Base-by-base conservation (phyloP, 352 stramenopile genomes). In the Globisporangium barbulae region DNA sequence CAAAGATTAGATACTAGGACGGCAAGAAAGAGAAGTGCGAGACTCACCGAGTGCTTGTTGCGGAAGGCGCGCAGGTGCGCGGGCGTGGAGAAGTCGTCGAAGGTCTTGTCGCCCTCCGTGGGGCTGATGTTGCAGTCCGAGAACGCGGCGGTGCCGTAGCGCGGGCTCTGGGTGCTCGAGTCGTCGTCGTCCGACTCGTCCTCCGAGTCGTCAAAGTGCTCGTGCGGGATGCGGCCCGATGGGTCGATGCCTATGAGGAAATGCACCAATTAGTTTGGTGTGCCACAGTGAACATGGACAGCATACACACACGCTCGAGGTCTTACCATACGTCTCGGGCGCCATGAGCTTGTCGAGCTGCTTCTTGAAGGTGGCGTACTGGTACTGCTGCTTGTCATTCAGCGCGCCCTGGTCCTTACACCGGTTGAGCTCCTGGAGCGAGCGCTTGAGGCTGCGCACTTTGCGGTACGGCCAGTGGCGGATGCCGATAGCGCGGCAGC, bases 401-500 rank as follows among this genome's bases (percentile, higher is more conserved):
- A 90, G 69, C 15, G 74, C 54, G 0, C 72, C 78, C n/a, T 83
- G 70, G 1, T 90, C 77, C 62, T 86, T 67, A 57, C 77, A 87
- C 17, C 74, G 75, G 44, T 72, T 68, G 19, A 90, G 80, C 67
- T 90, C 81, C 28, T 87, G 78, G 22, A 90, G 64, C 9, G 76
- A 85, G 1, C 81, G 78, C 64, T 88, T 89, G 55, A 90, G 71
- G 45, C 78, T 88, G 48, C 81, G 79, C 41, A 90, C 81, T 55
- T 90, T 90, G 28, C 79, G 75, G 59, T 88, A 88, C 50, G 81
- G 79, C 81, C 79, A 90, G 68, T 90, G 79, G 10, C 83, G 78
- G 70, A 28, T 28, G 25, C 25, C 25, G 25, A 28, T 28, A 2
- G 25, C 25, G 25, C 25, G 25, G 25, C 25, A 28, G 25, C 25